Percentiles rank a stretch among this genome's conserved stretches.
These are phyloP conservation scores for Fusarium humuli DNA, from an alignment of 2,329 filamentous ascomycete species.

Conservation along the genomic window DNA sequence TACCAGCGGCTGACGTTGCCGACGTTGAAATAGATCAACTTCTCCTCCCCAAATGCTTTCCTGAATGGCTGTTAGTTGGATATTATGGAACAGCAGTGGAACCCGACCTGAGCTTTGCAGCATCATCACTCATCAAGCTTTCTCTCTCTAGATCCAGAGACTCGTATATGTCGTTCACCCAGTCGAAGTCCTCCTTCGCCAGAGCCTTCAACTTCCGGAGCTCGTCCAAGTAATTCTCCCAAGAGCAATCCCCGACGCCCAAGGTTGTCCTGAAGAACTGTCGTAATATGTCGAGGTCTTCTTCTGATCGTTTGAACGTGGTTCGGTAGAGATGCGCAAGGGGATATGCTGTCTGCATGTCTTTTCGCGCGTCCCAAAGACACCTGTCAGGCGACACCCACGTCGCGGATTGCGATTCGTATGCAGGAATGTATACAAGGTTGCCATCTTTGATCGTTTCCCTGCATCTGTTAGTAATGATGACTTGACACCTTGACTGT, in stretches of 20 bases:
- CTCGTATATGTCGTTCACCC: constrained; percentile 24
- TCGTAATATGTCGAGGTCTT: constrained; percentile 23
- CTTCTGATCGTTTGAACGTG: constrained; percentile 3
- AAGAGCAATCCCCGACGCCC: constrained; percentile 19
- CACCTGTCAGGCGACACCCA: constrained; percentile 26
- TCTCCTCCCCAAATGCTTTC: constrained; percentile 17
- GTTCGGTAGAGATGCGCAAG: constrained; percentile 32
- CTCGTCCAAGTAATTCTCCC: constrained; percentile 32
- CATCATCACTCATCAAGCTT: background rate
- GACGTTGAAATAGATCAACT: constrained; percentile 24
- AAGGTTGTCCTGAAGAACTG: constrained; percentile 36
- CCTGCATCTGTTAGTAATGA: constrained; percentile 12
- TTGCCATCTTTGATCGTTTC: background rate
- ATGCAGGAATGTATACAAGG: constrained; percentile 28
- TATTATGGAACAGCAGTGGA: rapidly evolving
- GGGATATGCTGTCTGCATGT: constrained; percentile 33
- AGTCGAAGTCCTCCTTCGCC: constrained; percentile 30
- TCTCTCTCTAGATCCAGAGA: constrained; percentile 4
- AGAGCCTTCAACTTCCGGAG: constrained; percentile 23
- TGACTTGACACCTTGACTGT: too few relatives aligned
- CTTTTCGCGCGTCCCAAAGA: constrained; percentile 30
- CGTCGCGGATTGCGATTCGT: background rate
- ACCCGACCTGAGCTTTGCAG: constrained; percentile 13
- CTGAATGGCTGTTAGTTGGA: background rate
- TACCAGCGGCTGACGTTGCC: constrained; percentile 44